Percentiles rank a stretch among this genome's conserved stretches.
phyloP scores from a whole-genome alignment of 2,329 filamentous ascomycete genomes.

The Fusarium napiforme region DNA sequence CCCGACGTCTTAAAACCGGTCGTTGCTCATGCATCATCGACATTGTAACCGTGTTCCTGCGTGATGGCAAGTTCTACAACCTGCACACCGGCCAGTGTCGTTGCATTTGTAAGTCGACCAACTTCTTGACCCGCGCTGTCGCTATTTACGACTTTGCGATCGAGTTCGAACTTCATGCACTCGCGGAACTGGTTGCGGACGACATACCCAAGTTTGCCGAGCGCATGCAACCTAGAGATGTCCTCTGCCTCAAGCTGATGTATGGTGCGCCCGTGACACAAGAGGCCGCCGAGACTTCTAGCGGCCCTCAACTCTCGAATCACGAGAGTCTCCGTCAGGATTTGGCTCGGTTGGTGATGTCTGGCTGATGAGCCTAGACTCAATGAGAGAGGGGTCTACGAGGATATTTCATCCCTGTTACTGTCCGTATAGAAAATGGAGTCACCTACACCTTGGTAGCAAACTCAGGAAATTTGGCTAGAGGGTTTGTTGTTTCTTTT shows the following conservation, averaged over 20 bases:
- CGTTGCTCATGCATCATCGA: background rate
- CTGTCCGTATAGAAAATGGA: accelerated
- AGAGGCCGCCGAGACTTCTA: background rate
- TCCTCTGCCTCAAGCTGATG: background rate
- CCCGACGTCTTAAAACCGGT: background rate
- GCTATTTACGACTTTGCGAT: background rate
- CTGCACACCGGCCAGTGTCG: background rate
- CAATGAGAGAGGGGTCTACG: background rate
- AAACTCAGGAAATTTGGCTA: background rate
- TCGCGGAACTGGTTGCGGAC: background rate
- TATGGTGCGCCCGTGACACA: background rate
- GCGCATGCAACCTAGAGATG: background rate
- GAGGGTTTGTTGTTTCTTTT: too few species aligned
- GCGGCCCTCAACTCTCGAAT: background rate
- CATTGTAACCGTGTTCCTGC: background rate
- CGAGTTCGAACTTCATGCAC: background rate
- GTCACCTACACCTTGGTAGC: background rate
- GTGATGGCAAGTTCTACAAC: background rate
- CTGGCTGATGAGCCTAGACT: background rate
- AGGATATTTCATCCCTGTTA: background rate
- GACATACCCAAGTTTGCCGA: background rate
- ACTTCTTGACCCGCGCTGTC: background rate
- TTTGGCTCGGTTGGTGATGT: background rate
- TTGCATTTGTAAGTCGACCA: background rate
- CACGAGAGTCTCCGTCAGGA: background rate